phyloP scores from a whole-genome alignment of 2,329 filamentous ascomycete species.

The Ustulina deusta region DNA sequence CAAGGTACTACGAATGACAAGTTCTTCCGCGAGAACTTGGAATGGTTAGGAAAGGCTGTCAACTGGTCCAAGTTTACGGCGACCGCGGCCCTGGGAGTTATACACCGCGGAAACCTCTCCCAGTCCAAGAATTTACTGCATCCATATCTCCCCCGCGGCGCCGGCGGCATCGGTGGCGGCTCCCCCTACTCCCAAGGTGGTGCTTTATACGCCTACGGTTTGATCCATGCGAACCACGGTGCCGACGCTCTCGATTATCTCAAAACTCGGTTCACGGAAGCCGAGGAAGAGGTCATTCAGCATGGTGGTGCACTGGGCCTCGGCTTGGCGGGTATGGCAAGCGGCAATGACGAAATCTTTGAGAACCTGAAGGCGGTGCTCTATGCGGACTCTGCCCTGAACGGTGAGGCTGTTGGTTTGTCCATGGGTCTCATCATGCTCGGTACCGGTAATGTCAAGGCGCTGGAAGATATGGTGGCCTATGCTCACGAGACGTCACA shows the following conservation, averaged over 20 bases:
- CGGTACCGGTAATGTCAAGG: conserved; percentile 94
- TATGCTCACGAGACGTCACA: conserved; percentile 98
- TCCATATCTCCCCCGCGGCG: conserved; percentile 85
- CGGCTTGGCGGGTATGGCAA: conserved; percentile 97
- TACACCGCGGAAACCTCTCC: conserved; percentile 93
- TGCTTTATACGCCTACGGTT: conserved; percentile 91
- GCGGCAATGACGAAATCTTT: conserved; percentile 89
- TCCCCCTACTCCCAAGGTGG: conserved; percentile 97
- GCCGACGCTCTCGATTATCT: conserved; percentile 88
- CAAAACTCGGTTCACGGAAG: conserved; percentile 77
- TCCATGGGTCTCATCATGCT: conserved; percentile 99
- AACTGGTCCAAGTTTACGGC: conserved; percentile 99
- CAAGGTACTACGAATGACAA: conserved; percentile 98
- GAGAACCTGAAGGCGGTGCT: conserved; percentile 90
- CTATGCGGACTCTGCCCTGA: conserved; percentile 93
- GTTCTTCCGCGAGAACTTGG: conserved; percentile 97
- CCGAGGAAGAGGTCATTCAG: conserved; percentile 92
- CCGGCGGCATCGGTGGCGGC: conserved; percentile 76
- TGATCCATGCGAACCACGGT: conserved; percentile 98
- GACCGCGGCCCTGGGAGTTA: conserved; percentile 94
- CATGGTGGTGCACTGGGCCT: conserved; percentile 95
- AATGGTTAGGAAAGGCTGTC: conserved; percentile 97
- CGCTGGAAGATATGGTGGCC: conserved; percentile 94
- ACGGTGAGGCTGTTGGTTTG: conserved; percentile 94
- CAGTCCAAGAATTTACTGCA: conserved; percentile 94